A percentile compares a stretch with the other conserved stretches of the same genome.
phyloP scores from a whole-genome alignment of 1,284 basidiomycete genomes.

The Fistulinella cinereoalba region DNA sequence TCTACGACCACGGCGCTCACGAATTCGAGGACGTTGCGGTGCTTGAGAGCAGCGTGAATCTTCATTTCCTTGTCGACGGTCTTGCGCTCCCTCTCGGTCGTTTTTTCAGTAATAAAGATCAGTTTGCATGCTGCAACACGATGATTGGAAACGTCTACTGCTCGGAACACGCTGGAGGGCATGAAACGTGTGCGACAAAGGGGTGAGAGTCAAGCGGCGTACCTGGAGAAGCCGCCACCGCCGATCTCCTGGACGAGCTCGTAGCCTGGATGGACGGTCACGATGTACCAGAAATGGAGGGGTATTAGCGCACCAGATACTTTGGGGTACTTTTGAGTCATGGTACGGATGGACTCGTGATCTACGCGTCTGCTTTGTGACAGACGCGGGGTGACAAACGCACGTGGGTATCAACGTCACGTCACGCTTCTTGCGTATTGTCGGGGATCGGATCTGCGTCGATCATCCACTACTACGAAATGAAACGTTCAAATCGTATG shows the following conservation, averaged over 20 bases:
- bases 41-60: constrained; percentile 82
- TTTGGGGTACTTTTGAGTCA: constrained; percentile 28
- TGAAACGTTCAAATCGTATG: too few relatives aligned
- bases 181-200: constrained; percentile 4
- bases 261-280: constrained; percentile 48
- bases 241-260: constrained; percentile 74
- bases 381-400: constrained; percentile 23
- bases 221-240: constrained; percentile 85
- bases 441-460: too few relatives aligned
- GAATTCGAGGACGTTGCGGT: constrained; percentile 84
- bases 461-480: too few relatives aligned
- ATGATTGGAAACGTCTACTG: constrained; percentile 64
- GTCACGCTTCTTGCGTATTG: too few relatives aligned
- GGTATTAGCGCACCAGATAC: constrained; percentile 21
- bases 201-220: constrained; percentile 19
- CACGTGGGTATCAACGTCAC: constrained; percentile 9
- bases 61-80: constrained; percentile 92
- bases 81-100: constrained; percentile 67
- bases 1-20: constrained; percentile 77
- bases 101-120: constrained; percentile 58
- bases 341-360: constrained; percentile 4
- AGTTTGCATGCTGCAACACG: constrained; percentile 85
- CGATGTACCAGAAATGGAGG: too few relatives aligned
- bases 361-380: constrained; percentile 19
- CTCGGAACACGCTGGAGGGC: constrained; percentile 70